These are phyloP conservation scores for Tricholoma saponaceum DNA, from an alignment of 768 basidiomycete species.

Conservation along the genomic window DNA sequence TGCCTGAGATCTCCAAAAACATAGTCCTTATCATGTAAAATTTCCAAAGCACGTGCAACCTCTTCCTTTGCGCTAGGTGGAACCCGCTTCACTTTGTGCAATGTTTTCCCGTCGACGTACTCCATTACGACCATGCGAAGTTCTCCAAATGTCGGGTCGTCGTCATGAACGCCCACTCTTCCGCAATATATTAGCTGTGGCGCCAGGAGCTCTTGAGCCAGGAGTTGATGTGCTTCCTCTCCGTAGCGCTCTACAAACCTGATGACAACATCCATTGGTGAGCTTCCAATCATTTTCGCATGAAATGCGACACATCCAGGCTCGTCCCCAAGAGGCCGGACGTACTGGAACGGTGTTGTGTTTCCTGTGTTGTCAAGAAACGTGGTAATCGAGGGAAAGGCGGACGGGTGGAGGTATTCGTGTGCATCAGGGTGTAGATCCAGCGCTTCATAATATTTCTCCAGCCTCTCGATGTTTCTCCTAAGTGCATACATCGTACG, in stretches of 20 bases:
- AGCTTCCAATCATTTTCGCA: not conserved
- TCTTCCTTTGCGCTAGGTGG: too few relatives aligned
- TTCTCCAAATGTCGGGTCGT: too few relatives aligned
- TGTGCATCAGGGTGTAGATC: not conserved
- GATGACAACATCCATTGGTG: constrained; percentile 20
- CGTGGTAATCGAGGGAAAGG: not conserved
- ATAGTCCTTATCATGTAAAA: too few relatives aligned
- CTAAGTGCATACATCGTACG: constrained; percentile 18
- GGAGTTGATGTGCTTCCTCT: constrained; percentile 23
- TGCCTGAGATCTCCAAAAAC: too few relatives aligned
- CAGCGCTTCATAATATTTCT: not conserved
- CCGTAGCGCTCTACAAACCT: constrained; percentile 35
- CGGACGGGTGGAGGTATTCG: not conserved
- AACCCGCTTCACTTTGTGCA: too few relatives aligned
- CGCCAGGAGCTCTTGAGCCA: constrained; percentile 23
- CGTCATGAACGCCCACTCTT: too few relatives aligned
- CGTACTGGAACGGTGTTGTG: not conserved
- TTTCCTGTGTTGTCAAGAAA: constrained; percentile 1
- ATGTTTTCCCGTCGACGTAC: too few relatives aligned
- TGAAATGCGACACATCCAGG: not conserved
- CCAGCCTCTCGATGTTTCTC: constrained; percentile 6
- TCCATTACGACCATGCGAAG: too few relatives aligned
- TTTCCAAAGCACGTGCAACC: too few relatives aligned
- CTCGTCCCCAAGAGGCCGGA: not conserved
- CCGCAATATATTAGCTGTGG: constrained; percentile 29